Percentiles rank a stretch among this genome's conserved stretches.
These are phyloP conservation scores for Kazachstania bromeliacearum DNA, from an alignment of 805 yeast genomes.

Conservation along the genomic window DNA sequence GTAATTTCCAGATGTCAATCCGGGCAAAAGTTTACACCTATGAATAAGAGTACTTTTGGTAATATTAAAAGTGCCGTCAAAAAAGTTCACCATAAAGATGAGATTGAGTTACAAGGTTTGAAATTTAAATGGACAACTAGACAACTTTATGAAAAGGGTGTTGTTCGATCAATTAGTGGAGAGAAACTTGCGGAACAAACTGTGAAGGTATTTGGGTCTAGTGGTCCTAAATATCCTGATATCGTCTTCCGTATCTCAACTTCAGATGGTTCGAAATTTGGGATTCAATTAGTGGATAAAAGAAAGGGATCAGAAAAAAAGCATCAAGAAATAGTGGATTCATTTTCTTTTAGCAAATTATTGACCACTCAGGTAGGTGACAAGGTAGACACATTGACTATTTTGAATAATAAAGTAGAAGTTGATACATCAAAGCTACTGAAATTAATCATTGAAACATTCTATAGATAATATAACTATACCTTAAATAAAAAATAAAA, in stretches of 20 bases:
- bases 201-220: constrained; percentile 32
- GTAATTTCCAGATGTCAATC: constrained; percentile 43
- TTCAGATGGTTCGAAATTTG: constrained; percentile 59
- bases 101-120: constrained; percentile 32
- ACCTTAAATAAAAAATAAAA: too few species aligned
- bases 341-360: constrained; percentile 61
- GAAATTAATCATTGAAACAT: constrained; percentile 63
- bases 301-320: constrained; percentile 22
- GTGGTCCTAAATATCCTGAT: constrained; percentile 49
- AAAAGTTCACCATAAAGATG: constrained; percentile 28
- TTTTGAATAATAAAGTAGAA: constrained; percentile 60
- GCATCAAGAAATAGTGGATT: constrained; percentile 29
- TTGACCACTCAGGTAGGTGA: constrained; percentile 65
- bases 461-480: constrained; percentile 30
- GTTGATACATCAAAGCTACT: constrained; percentile 62
- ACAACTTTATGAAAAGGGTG: constrained; percentile 62
- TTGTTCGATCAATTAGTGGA: constrained; percentile 53
- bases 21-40: constrained; percentile 22
- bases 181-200: constrained; percentile 33
- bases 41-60: constrained; percentile 21
- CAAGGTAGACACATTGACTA: constrained; percentile 39
- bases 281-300: constrained; percentile 43
- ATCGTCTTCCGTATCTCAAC: constrained; percentile 67
- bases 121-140: constrained; percentile 70
- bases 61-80: constrained; percentile 35